These are phyloP conservation scores for Dactylellina sp. DNA, from an alignment of 2,329 filamentous ascomycete species.

Conservation along the genomic window DNA sequence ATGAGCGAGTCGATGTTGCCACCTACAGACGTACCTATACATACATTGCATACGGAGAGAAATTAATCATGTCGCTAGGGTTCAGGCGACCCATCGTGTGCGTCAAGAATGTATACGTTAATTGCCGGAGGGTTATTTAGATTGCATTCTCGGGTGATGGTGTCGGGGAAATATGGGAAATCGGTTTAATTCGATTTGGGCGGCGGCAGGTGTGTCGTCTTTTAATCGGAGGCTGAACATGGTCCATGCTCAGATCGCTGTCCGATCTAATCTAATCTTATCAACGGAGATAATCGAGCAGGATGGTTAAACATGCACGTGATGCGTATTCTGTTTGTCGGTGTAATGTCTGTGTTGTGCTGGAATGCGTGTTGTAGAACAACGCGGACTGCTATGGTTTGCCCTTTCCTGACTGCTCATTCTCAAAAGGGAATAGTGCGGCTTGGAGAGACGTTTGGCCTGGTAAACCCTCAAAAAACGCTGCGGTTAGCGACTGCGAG, in stretches of 20 bases:
- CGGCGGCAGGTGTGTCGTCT: too few relatives aligned
- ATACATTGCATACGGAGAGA: too few relatives aligned
- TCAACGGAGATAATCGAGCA: constrained; percentile 35
- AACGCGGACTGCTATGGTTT: constrained; percentile 1
- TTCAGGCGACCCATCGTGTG: too few relatives aligned
- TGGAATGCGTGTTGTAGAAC: constrained; percentile 17
- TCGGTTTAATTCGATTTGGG: too few relatives aligned
- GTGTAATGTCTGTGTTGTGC: constrained; percentile 15
- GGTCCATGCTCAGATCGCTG: neutral
- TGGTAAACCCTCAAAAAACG: constrained; percentile 40
- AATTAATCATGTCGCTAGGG: too few relatives aligned
- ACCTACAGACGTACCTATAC: too few relatives aligned
- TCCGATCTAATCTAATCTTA: constrained; percentile 54
- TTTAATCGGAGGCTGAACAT: neutral
- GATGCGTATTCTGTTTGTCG: too few relatives aligned
- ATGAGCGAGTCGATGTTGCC: too few relatives aligned
- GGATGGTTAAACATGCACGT: too few relatives aligned
- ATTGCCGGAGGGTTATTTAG: neutral
- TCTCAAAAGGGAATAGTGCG: constrained; percentile 45
- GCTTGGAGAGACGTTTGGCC: neutral
- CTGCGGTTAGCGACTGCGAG: constrained; percentile 30
- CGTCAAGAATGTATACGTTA: neutral
- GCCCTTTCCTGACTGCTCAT: constrained; percentile 32
- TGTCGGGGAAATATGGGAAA: too few relatives aligned
- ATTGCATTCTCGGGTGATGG: too few relatives aligned